phyloP scores from a whole-genome alignment of 1,284 basidiomycete species.

The Rhizopogon parksii region DNA sequence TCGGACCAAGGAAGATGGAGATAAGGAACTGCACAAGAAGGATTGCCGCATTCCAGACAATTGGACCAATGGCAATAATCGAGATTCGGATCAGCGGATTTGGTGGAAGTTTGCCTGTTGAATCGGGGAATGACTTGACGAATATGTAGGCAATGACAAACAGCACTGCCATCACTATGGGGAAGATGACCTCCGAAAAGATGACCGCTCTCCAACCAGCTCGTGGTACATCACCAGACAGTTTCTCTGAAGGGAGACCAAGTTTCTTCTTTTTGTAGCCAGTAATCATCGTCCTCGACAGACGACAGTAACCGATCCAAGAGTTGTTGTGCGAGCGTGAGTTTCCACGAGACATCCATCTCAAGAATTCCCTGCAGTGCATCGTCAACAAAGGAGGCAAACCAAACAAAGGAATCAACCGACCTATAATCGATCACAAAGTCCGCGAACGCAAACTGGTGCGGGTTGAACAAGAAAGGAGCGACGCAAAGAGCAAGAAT shows the following conservation, averaged over 20 bases:
- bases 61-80: slow-evolving; percentile 88
- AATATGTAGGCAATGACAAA: slow-evolving; percentile 90
- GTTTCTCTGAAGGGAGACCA: slow-evolving; percentile 90
- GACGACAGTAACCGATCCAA: slow-evolving; percentile 95
- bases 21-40: slow-evolving; percentile 83
- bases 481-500: slow-evolving; percentile 83
- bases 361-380: slow-evolving; percentile 74
- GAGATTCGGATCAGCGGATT: slow-evolving; percentile 86
- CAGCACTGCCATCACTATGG: slow-evolving; percentile 74
- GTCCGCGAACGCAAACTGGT: slow-evolving; percentile 92
- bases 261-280: slow-evolving; percentile 97
- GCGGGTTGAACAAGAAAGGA: slow-evolving; percentile 95
- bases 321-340: slow-evolving; percentile 94
- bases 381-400: slow-evolving; percentile 9
- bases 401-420: slow-evolving; percentile 16
- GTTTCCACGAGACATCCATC: slow-evolving; percentile 97
- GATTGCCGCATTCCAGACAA: slow-evolving; percentile 92
- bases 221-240: slow-evolving; percentile 86
- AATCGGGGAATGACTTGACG: slow-evolving; percentile 74
- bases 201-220: slow-evolving; percentile 87
- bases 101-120: slow-evolving; percentile 60
- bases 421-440: slow-evolving; percentile 94
- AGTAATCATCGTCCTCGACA: slow-evolving; percentile 92
- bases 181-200: slow-evolving; percentile 83
- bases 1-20: slow-evolving; percentile 88